Conservation (phyloP, 1,284 basidiomycete genomes). For the Earliella scabrosa region DNA sequence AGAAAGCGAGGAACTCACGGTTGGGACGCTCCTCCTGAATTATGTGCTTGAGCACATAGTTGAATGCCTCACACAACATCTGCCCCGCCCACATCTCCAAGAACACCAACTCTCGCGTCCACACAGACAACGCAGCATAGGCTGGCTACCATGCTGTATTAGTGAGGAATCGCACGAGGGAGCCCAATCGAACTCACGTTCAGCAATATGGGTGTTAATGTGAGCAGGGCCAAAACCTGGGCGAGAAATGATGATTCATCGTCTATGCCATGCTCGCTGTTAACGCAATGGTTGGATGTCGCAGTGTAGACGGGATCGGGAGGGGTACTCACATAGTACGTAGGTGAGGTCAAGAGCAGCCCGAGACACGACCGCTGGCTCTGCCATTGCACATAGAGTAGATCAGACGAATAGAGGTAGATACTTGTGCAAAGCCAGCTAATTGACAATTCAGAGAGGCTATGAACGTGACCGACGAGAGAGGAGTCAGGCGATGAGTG, state of each 20-base stretch:
- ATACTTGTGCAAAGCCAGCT: too few species aligned
- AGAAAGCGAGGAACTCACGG: conserved; percentile 43
- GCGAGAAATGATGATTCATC: conserved; percentile 68
- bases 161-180: neutral
- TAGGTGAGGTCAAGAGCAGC: conserved; percentile 63
- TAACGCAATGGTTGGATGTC: conserved; percentile 7
- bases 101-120: conserved; percentile 79
- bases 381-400: neutral
- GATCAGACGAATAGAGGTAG: too few species aligned
- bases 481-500: too few species aligned
- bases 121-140: conserved; percentile 76
- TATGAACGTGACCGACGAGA: too few species aligned
- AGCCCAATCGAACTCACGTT: conserved; percentile 1
- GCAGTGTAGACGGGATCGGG: too few species aligned
- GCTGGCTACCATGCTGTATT: conserved; percentile 55
- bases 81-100: conserved; percentile 87
- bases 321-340: conserved; percentile 60
- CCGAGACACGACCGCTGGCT: conserved; percentile 5
- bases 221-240: conserved; percentile 67
- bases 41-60: conserved; percentile 70
- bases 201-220: conserved; percentile 33
- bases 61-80: conserved; percentile 73
- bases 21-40: conserved; percentile 74
- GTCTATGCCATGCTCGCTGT: conserved; percentile 47
- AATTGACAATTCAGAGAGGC: too few species aligned